phyloP scores from a whole-genome alignment of 495 filamentous ascomycete genomes.

The Aspergillus diversus region DNA sequence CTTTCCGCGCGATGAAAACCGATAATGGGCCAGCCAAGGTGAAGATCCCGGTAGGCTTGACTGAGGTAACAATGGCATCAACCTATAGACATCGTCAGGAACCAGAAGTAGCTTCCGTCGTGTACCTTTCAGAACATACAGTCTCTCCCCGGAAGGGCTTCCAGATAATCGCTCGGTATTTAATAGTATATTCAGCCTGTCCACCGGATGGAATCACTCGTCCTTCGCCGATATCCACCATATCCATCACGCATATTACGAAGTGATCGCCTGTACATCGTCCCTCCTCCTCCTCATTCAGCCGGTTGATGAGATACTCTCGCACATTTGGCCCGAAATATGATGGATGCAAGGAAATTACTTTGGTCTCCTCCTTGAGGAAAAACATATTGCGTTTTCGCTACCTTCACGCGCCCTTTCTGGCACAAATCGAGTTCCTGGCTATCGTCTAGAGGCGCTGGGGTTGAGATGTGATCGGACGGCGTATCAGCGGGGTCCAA shows the following conservation, averaged over 20 bases:
- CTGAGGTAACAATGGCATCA: conserved; percentile 86
- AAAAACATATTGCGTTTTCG: conserved; percentile 76
- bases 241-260: conserved; percentile 95
- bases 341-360: conserved; percentile 91
- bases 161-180: conserved; percentile 96
- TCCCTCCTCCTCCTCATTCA: conserved; percentile 91
- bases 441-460: background rate
- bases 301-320: conserved; percentile 80
- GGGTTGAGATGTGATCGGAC: background rate
- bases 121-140: conserved; percentile 54
- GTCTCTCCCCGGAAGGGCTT: conserved; percentile 95
- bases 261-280: conserved; percentile 91
- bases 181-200: conserved; percentile 89
- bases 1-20: conserved; percentile 86
- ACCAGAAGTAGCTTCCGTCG: background rate
- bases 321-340: conserved; percentile 93
- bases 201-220: conserved; percentile 88
- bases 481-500: no score
- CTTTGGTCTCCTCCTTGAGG: conserved; percentile 90
- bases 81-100: conserved; percentile 57
- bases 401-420: background rate
- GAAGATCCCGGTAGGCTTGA: conserved; percentile 92
- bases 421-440: background rate
- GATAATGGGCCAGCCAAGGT: conserved; percentile 84
- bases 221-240: conserved; percentile 88